Percentiles rank a stretch among this genome's conserved stretches.
These are phyloP conservation scores for Nymphaea colorata DNA, from an alignment of 164 flowering plant genomes.

Conservation along the genomic window DNA sequence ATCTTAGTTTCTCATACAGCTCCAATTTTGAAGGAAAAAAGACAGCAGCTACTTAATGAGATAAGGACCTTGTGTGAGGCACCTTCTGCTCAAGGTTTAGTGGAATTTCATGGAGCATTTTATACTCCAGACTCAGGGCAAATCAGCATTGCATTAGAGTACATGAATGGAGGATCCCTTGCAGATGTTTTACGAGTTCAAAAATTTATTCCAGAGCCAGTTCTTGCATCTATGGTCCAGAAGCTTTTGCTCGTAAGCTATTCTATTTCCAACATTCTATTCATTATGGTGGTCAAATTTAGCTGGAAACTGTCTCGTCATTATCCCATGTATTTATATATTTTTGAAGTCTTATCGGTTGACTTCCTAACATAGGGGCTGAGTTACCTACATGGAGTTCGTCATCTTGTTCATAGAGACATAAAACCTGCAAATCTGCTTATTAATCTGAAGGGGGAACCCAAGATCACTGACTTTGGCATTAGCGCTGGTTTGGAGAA, in stretches of 20 bases:
- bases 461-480: conserved; percentile 98
- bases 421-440: conserved; percentile 99
- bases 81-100: conserved; percentile 81
- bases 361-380: conserved; percentile 42
- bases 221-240: conserved; percentile 74
- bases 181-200: conserved; percentile 62
- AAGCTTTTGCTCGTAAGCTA: conserved; percentile 65
- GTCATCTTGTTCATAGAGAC: conserved; percentile 94
- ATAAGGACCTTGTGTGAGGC: conserved; percentile 94
- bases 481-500: conserved; percentile 98
- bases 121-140: conserved; percentile 96
- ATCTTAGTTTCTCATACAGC: too few relatives aligned
- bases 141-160: conserved; percentile 96
- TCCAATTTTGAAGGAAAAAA: conserved; percentile 54
- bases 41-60: conserved; percentile 93
- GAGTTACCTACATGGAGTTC: conserved; percentile 88
- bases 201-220: conserved; percentile 69
- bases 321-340: conserved; percentile 4
- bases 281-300: background rate
- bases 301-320: background rate
- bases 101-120: conserved; percentile 96
- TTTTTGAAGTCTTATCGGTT: background rate
- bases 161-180: conserved; percentile 97
- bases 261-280: background rate
- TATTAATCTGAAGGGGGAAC: conserved; percentile 91